Base-by-base conservation (phyloP, 495 filamentous ascomycete genomes). In the Penicillium diatomitis region DNA sequence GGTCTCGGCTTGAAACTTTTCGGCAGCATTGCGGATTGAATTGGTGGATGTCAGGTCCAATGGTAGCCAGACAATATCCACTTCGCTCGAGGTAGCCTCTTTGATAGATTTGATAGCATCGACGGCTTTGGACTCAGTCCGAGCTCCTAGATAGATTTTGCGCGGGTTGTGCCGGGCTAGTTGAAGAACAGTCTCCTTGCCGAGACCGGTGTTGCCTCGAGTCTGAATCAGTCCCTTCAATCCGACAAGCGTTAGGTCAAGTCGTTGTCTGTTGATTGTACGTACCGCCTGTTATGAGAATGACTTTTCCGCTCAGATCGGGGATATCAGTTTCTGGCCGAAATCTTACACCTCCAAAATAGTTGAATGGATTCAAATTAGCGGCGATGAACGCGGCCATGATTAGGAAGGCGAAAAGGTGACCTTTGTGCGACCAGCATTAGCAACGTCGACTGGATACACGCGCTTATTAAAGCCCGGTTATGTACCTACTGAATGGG, bases 271-370 rank as follows among this genome's bases (percentile, higher is more conserved):
- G 34, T 35, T 2, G 30, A 9, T 2, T 36, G 5, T 7, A 73
- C 79, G 63, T 47, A 77, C 77, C 76, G 8, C 76, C 80, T 4
- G 80, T 83, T 4, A 83, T 61, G 20, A 82, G 56, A 5, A 79
- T 70, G 11, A 79, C 73, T 51, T 74, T 80, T 7, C 68, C 75
- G 1, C 60, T 43, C 6, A 82, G 67, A 45, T 73, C 63, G 4
- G 74, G 71, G 28, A 83, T 80, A 45, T 81, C 77, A 29, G 40
- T 70, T 5, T 75, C 69, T 1, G 64, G 66, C 9, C 52, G 55
- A 49, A 74, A 72, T 37, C 38, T 51, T 0, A 62, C 54, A n/a
- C 57, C 54, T 6, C 60, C 63, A 32, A 60, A 34, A 46, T 60
- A 63, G 20, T 66, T 66, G 32, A 47, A 50, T 1, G 60, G 52